Conservation (phyloP, 2,329 filamentous ascomycete species). For the Ophiostoma pallidulum region DNA sequence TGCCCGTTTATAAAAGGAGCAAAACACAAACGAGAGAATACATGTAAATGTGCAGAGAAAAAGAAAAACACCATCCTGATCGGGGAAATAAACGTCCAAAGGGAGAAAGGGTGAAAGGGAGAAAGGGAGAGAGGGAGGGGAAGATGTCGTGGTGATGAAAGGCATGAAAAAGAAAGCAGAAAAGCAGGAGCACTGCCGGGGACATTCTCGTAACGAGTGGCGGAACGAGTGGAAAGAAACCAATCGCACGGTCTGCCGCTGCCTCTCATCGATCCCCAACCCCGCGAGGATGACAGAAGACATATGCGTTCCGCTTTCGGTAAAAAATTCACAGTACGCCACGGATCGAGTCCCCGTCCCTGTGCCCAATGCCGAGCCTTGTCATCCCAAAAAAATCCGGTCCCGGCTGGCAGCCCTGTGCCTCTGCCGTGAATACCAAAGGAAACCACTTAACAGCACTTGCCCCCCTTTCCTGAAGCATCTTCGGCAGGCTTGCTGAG, state of each 20-base stretch:
- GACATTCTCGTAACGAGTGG: neutral
- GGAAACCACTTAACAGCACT: conserved; percentile 58
- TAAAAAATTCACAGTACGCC: conserved; percentile 13
- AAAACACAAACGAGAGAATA: conserved; percentile 4
- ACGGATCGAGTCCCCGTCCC: conserved; percentile 9
- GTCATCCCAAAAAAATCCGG: neutral
- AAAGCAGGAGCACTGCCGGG: neutral
- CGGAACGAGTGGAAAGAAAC: no score
- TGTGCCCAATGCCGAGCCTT: conserved; percentile 9
- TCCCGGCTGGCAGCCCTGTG: neutral
- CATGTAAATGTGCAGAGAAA: conserved; percentile 4
- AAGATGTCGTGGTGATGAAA: neutral
- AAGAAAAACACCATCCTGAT: conserved; percentile 12
- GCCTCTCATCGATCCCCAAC: neutral
- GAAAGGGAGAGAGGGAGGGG: neutral
- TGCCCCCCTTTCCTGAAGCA: conserved; percentile 63
- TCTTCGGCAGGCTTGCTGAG: conserved; percentile 79
- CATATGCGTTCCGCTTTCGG: conserved; percentile 8
- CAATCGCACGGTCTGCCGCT: neutral
- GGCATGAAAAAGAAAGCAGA: neutral
- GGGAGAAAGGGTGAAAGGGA: neutral
- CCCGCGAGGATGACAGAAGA: neutral
- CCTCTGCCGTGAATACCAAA: neutral
- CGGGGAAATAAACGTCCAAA: conserved; percentile 5
- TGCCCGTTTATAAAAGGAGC: neutral